Evolutionary conservation across 2,329 filamentous ascomycete species (phyloP), one percentile per base, ranked within the genome.

Genomic region (Tolypocladium ovalisporum): DNA sequence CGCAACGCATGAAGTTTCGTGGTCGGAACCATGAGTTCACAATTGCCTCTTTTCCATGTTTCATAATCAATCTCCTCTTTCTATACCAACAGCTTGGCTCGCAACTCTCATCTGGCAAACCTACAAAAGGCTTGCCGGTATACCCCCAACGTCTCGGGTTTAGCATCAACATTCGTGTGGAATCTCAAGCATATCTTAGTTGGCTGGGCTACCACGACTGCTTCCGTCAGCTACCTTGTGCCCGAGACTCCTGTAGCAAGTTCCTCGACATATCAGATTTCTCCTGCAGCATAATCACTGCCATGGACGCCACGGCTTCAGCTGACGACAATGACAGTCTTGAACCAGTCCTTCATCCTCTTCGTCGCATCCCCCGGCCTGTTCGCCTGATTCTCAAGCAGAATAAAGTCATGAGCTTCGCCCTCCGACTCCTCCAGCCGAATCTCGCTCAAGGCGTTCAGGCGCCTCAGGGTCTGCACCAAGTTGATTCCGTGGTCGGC

Each of bases 321-420:
- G 27, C 8, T n/a, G 47, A 51, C 27, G 32, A 40, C 35, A 37
- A 64, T 57, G 6, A 58, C 54, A n/a, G 42, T 15, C 55, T 60
- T 62, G 59, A 63, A 65, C 71, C 71, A 73, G 0, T 59, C 62
- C 58, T 63, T 66, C 69, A 72, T 71, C 44, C 64, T 57, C 17
- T 58, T 59, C 5, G 67, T 71, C 8, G 68, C 68, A 35, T 64
- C 61, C 2, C 67, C 69, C 4, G 66, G 61, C 1, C 61, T 44
- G 12, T 59, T 58, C 19, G 57, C 53, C 35, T 63, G 52, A 5
- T 64, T 65, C 58, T 72, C 68, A 12, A 72, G 44, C 22, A 70
- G 37, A 12, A 73, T 65, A 47, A 68, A 71, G 22, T 71, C 70
- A 32, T 73, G 71, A 0, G 68, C 69, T 40, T 71, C 68, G 0